These are phyloP conservation scores for Pseudocercospora eumusae DNA, from an alignment of 2,329 filamentous ascomycete genomes.

Conservation along the genomic window DNA sequence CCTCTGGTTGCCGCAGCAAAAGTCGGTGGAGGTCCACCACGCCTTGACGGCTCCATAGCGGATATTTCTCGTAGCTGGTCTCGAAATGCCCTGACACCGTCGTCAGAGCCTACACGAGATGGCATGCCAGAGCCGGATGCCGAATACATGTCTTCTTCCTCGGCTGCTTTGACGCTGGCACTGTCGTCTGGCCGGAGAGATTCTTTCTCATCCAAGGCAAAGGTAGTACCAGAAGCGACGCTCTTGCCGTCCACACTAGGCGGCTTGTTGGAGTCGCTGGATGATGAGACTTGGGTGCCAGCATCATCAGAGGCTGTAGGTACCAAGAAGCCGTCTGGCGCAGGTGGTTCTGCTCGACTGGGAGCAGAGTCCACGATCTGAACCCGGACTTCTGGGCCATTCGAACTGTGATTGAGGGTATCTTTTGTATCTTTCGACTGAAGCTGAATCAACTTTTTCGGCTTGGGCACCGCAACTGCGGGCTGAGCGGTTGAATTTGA, in stretches of 20 bases:
- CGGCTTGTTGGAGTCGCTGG: conserved; percentile 71
- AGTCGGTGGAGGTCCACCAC: conserved; percentile 23
- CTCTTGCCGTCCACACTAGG: conserved; percentile 92
- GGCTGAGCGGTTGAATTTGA: conserved; percentile 19
- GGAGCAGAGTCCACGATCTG: conserved; percentile 31
- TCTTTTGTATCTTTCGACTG: conserved; percentile 24
- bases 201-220: conserved; percentile 95
- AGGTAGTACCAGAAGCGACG: conserved; percentile 89
- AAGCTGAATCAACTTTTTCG: conserved; percentile 30
- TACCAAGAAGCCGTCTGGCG: conserved; percentile 30
- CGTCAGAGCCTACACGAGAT: conserved; percentile 80
- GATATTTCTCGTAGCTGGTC: conserved; percentile 59
- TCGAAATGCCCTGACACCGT: conserved; percentile 61
- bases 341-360: conserved; percentile 18
- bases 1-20: conserved; percentile 29
- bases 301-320: conserved; percentile 44
- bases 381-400: conserved; percentile 30
- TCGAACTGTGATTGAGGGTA: conserved; percentile 11
- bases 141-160: conserved; percentile 85
- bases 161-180: conserved; percentile 84
- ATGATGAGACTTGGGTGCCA: conserved; percentile 53
- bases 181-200: conserved; percentile 93
- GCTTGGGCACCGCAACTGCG: conserved; percentile 19
- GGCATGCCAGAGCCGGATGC: conserved; percentile 73
- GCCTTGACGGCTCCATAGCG: conserved; percentile 49